Base-by-base conservation (phyloP, 768 basidiomycete species). In the Amanita muscaria region DNA sequence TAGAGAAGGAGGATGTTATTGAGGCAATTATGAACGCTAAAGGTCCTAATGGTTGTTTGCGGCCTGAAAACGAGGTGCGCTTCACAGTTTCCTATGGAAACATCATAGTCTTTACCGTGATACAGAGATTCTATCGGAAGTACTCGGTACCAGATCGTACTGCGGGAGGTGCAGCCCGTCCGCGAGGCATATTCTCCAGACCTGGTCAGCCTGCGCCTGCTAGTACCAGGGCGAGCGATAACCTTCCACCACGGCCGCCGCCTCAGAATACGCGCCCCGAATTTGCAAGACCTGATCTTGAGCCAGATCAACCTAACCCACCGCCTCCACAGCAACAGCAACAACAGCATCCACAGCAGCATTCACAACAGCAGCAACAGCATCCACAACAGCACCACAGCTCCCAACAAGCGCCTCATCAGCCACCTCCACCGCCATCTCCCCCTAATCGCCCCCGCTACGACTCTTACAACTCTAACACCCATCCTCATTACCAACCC, bases 1-100 rank as follows among this genome's bases (percentile, higher is more conserved):
- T 87, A 12, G 87, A 89, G 59, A 88, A 88, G 61, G 80, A 84
- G 41, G 86, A 88, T 56, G 63, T 88, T 35, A 76, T 88, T 30
- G 80, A 86, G 40, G 74, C 68, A 31, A 73, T 84, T 36, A 35
- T 86, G 56, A 56, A 53, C 10, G 68, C 67, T 11, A 68, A 68
- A 54, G 72, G 59, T 9, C 53, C 59, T 14, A 75, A 78, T 52
- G 84, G 85, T 2, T 87, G 83, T 56, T 65, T 88, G 23, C 59
- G 74, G 1, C 61, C 61, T 3, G 64, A 58, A 7, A 74, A 83
- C 42, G 86, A 88, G 69, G 79, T 80, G 38, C 15, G 59, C 50
- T 29, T 27, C n/a, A n/a, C n/a, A n/a, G n/a, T n/a, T n/a, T n/a
- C n/a, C n/a, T n/a, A n/a, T n/a, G n/a, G n/a, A n/a, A n/a, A n/a